A percentile compares a stretch with the other conserved stretches of the same genome.
Conservation (phyloP, 2,329 filamentous ascomycete species). For the Rhynchosporium agropyri region DNA sequence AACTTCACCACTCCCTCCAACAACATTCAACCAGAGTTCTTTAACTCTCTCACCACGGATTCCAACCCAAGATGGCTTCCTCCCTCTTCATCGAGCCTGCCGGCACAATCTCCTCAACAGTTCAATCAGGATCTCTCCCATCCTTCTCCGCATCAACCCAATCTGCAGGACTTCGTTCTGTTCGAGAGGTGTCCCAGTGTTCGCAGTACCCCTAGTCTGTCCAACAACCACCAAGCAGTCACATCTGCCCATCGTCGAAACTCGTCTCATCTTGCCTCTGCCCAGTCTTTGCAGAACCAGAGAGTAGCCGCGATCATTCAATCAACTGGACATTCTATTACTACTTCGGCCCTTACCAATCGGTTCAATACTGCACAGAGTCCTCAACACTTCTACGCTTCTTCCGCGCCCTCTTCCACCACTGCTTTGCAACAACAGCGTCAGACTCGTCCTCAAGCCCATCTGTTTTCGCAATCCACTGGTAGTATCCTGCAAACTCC, state of each 20-base stretch:
- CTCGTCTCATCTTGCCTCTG: conserved; percentile 56
- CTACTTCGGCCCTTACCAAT: conserved; percentile 57
- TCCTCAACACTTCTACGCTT: conserved; percentile 65
- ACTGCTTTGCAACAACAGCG: conserved; percentile 57
- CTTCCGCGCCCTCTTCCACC: conserved; percentile 64
- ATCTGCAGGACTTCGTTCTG: conserved; percentile 73
- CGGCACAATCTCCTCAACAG: conserved; percentile 63
- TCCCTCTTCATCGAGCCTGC: conserved; percentile 65
- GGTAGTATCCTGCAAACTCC: conserved; percentile 50
- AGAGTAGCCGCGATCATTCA: conserved; percentile 62
- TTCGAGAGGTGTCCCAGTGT: conserved; percentile 41
- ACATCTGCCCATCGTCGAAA: conserved; percentile 51
- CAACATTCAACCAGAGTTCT: conserved; percentile 67
- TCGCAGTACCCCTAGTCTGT: conserved; percentile 42
- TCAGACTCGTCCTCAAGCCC: conserved; percentile 67
- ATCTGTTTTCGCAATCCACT: conserved; percentile 66
- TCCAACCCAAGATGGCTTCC: conserved; percentile 77
- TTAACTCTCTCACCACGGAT: conserved; percentile 82
- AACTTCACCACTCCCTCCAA: conserved; percentile 56
- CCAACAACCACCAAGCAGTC: conserved; percentile 42
- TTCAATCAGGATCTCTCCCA: conserved; percentile 34
- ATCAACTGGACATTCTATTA: conserved; percentile 56
- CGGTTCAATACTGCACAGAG: conserved; percentile 59
- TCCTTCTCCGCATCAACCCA: conserved; percentile 27
- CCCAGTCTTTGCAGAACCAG: conserved; percentile 56